Evolutionary conservation across 768 basidiomycete genomes (phyloP).

Genomic region (Pulveroboletus sp.): DNA sequence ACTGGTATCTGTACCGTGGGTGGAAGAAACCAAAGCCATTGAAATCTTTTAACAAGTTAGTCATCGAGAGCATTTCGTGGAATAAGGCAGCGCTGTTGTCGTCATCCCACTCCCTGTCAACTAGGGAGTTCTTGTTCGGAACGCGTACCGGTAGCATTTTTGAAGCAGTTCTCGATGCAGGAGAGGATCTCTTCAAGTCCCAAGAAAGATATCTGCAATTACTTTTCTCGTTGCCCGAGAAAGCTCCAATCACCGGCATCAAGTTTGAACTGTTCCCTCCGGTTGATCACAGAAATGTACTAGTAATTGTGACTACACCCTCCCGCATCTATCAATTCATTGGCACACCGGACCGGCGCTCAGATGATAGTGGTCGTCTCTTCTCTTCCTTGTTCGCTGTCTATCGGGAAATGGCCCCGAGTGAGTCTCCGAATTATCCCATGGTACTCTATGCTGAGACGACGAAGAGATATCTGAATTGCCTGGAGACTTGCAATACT

Average conservation of each 20-base stretch:
- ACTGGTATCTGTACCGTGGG: slow-evolving; percentile 81
- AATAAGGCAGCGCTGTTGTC: slow-evolving; percentile 66
- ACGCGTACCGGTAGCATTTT: slow-evolving; percentile 81
- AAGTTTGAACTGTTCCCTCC: slow-evolving; percentile 74
- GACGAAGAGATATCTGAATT: slow-evolving; percentile 82
- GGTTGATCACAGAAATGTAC: slow-evolving; percentile 52
- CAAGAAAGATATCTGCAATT: slow-evolving; percentile 73
- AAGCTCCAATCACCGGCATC: slow-evolving; percentile 79
- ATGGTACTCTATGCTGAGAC: slow-evolving; percentile 17
- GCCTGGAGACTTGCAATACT: slow-evolving; percentile 69
- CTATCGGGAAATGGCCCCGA: slow-evolving; percentile 76
- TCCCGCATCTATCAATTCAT: slow-evolving; percentile 89
- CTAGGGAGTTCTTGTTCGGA: slow-evolving; percentile 83
- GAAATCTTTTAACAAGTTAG: slow-evolving; percentile 71
- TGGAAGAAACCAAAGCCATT: slow-evolving; percentile 82
- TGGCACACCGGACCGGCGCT: slow-evolving; percentile 58
- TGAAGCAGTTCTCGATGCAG: slow-evolving; percentile 84
- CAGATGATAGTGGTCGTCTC: slow-evolving; percentile 71
- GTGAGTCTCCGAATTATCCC: slow-evolving; percentile 42
- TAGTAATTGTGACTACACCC: slow-evolving; percentile 80
- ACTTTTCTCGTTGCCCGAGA: slow-evolving; percentile 74
- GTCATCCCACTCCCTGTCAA: slow-evolving; percentile 65
- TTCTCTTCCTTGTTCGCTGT: slow-evolving; percentile 70
- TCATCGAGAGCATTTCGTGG: slow-evolving; percentile 92
- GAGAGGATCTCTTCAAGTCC: slow-evolving; percentile 89